These are phyloP conservation scores for Microcyclospora tardicrescens DNA, from an alignment of 2,329 filamentous ascomycete species.

Conservation along the genomic window DNA sequence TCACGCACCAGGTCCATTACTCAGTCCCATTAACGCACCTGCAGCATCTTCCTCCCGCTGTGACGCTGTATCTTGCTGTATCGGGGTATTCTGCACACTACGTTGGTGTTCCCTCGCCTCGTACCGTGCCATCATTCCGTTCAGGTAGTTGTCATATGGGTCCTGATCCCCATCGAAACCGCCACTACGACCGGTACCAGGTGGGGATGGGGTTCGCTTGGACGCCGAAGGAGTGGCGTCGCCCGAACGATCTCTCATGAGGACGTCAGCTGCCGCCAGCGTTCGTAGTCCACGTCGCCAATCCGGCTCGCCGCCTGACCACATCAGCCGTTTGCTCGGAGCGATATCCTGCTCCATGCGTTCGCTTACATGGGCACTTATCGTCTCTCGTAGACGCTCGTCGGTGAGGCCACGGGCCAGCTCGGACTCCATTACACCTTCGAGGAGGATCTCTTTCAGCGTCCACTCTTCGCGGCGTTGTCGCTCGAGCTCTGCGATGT, in stretches of 20 bases:
- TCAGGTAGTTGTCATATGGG: conserved; percentile 23
- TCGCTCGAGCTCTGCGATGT: conserved; percentile 55
- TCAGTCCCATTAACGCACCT: conserved; percentile 15
- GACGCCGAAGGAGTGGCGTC: neutral
- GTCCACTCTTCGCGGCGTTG: conserved; percentile 60
- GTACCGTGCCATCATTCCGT: conserved; percentile 16
- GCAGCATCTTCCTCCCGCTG: conserved; percentile 14
- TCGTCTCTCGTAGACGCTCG: neutral
- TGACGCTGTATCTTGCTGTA: conserved; percentile 5
- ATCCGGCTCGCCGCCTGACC: conserved; percentile 13
- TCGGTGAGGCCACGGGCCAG: conserved; percentile 34
- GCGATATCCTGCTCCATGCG: conserved; percentile 26
- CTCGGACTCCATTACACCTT: conserved; percentile 59
- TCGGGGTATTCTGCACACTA: conserved; percentile 14
- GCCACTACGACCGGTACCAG: conserved; percentile 17
- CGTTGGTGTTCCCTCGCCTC: conserved; percentile 16
- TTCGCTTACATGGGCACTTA: conserved; percentile 16
- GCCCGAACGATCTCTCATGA: neutral
- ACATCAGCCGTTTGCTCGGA: conserved; percentile 21
- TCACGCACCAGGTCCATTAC: conserved; percentile 2
- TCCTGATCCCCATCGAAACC: conserved; percentile 22
- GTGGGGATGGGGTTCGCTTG: conserved; percentile 13
- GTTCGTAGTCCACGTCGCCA: conserved; percentile 7
- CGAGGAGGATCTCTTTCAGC: conserved; percentile 66
- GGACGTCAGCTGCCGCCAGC: neutral